Evolutionary conservation across 495 filamentous ascomycete species (phyloP).

Genomic region (Eremomyces bilateralis): DNA sequence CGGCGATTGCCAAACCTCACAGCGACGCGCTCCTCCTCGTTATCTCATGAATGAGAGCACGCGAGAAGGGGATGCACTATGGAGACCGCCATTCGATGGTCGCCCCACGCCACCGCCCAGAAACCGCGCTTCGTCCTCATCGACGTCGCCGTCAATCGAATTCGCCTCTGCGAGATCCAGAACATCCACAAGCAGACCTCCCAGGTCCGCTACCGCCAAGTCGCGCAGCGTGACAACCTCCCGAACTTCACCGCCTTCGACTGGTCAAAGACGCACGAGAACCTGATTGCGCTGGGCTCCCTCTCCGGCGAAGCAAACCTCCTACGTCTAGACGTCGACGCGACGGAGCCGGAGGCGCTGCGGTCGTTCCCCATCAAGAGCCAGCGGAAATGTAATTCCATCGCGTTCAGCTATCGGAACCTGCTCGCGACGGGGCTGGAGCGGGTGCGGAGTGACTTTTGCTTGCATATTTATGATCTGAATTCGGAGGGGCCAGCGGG

Average conservation of each 20-base stretch:
- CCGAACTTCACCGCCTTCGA: slow-evolving; percentile 83
- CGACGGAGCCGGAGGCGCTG: slow-evolving; percentile 35
- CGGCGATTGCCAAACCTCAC: too few species aligned
- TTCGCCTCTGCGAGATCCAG: slow-evolving; percentile 57
- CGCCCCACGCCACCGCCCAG: slow-evolving; percentile 43
- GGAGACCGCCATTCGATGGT: slow-evolving; percentile 72
- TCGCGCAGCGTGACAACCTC: slow-evolving; percentile 55
- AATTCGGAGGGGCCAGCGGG: slow-evolving; percentile 28
- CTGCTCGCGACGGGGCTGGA: slow-evolving; percentile 76
- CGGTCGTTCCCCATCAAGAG: slow-evolving; percentile 52
- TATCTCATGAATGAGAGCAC: neutral
- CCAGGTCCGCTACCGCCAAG: slow-evolving; percentile 38
- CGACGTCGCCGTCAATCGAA: slow-evolving; percentile 57
- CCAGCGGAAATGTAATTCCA: slow-evolving; percentile 72
- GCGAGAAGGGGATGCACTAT: slow-evolving; percentile 15
- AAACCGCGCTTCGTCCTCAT: slow-evolving; percentile 59
- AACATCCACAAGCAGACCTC: slow-evolving; percentile 28
- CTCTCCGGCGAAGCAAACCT: slow-evolving; percentile 68
- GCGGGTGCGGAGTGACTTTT: slow-evolving; percentile 76
- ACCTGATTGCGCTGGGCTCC: slow-evolving; percentile 67
- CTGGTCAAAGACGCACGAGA: slow-evolving; percentile 66
- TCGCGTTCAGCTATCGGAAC: slow-evolving; percentile 64
- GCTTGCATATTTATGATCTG: slow-evolving; percentile 85
- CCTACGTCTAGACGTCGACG: slow-evolving; percentile 40
- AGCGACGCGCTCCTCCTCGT: too few species aligned